Base-by-base conservation (phyloP, 192 early-diverging fungal genomes). In the Podila epigama region DNA sequence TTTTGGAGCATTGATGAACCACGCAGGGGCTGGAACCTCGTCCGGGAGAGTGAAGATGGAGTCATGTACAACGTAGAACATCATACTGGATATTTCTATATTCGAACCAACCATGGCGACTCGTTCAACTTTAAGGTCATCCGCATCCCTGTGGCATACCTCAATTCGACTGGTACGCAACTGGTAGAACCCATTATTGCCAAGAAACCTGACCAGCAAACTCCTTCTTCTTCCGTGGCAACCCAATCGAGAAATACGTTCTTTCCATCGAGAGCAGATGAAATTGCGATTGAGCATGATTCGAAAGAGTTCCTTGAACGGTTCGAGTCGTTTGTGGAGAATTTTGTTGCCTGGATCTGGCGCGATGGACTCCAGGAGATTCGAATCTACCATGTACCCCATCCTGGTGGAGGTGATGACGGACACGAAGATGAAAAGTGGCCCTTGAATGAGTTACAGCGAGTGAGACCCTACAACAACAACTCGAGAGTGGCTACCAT, bases 1-100 rank as follows among this genome's bases (percentile, higher is more conserved):
- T 68, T 75, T 54, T 41, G 66, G 31, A 68, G 42, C 32, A 36
- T 75, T 20, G 72, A 62, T 25, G 22, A 16, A 7, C 65, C 64
- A 22, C 59, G 63, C 1, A 57, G 42, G 28, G 72, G 72, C 16
- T 75, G 72, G 72, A 56, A 63, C 11, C 13, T 75, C 3, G 32
- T 75, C 44, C 64, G 65, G 10, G 31, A 57, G 25, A 35, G 51
- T 7, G 53, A 63, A 35, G 60, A 75, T 3, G 44, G 51, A 52
- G 60, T 75, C 5, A 32, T 67, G 3, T 75, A 75, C 48, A 75
- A 61, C 6, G 72, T 75, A 40, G 72, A 75, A 33, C 72, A 75
- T 22, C 72, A 75, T n/a, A 58, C 64, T n/a, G 65, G 72, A 10
- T 68, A 66, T 36, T 75, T 75, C 32, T 75, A 68, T 53, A 20